These are phyloP conservation scores for Colletotrichum phormii DNA, from an alignment of 2,329 filamentous ascomycete genomes.

Conservation along the genomic window DNA sequence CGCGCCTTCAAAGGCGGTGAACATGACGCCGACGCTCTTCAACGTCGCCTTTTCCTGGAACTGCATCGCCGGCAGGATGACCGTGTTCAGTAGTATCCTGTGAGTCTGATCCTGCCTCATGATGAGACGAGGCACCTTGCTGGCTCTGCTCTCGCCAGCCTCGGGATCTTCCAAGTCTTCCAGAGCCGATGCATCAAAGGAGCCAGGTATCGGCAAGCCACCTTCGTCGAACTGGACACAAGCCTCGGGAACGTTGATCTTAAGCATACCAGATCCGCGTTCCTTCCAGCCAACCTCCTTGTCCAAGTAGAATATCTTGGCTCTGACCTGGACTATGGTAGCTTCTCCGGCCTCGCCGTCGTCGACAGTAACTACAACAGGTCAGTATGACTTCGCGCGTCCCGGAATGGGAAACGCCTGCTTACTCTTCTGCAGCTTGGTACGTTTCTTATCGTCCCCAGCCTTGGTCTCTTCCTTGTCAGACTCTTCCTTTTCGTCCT, in stretches of 20 bases:
- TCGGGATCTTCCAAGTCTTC: constrained; percentile 51
- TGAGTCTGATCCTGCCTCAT: constrained; percentile 93
- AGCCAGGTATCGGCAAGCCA: constrained; percentile 60
- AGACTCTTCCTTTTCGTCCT: constrained; percentile 63
- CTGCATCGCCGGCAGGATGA: constrained; percentile 81
- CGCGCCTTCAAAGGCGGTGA: constrained; percentile 71
- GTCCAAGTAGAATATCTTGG: constrained; percentile 87
- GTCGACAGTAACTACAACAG: constrained; percentile 71
- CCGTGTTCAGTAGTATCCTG: constrained; percentile 87
- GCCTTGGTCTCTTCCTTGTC: constrained; percentile 65
- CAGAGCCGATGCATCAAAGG: constrained; percentile 66
- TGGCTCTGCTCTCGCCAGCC: constrained; percentile 36
- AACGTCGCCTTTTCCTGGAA: constrained; percentile 82
- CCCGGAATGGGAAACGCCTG: constrained; percentile 23
- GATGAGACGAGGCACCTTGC: constrained; percentile 76
- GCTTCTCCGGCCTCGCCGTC: constrained; percentile 89
- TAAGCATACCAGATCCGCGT: constrained; percentile 84
- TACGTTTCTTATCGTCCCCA: constrained; percentile 72
- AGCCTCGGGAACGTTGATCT: constrained; percentile 79
- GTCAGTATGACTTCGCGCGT: constrained; percentile 41
- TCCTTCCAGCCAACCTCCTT: constrained; percentile 86
- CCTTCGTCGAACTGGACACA: constrained; percentile 67
- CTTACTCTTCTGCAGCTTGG: constrained; percentile 77
- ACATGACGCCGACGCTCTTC: constrained; percentile 76
- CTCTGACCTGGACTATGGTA: constrained; percentile 79